phyloP scores from a whole-genome alignment of 257 asterid species.

The Thymus mandschuricus region DNA sequence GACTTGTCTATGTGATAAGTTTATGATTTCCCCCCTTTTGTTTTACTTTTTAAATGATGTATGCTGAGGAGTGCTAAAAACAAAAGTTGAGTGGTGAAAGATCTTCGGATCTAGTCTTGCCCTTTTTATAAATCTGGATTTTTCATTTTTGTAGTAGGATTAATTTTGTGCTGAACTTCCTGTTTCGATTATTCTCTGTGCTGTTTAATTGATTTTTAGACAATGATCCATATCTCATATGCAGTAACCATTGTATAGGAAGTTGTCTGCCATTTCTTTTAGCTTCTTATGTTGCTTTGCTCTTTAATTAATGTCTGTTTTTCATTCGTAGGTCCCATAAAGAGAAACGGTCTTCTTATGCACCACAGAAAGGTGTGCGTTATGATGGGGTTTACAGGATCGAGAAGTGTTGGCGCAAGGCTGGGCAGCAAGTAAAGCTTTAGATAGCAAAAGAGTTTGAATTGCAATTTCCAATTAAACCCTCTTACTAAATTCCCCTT shows the following conservation, averaged over 20 bases:
- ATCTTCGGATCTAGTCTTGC: not conserved
- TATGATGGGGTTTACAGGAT: constrained; percentile 93
- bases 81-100: not conserved
- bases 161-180: not conserved
- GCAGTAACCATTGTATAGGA: constrained; percentile 4
- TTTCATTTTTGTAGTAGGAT: not conserved
- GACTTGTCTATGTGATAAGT: constrained; percentile 14
- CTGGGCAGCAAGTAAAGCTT: constrained; percentile 61
- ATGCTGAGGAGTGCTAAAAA: not conserved
- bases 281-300: constrained; percentile 2
- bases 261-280: not conserved
- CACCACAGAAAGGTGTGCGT: constrained; percentile 80
- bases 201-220: not conserved
- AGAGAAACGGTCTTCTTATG: constrained; percentile 88
- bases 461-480: constrained; percentile 15
- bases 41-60: not conserved
- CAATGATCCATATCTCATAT: constrained; percentile 2
- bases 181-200: not conserved
- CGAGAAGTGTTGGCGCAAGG: constrained; percentile 92
- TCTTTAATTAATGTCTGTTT: not conserved
- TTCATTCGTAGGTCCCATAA: constrained; percentile 61
- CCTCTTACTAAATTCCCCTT: constrained; percentile 27
- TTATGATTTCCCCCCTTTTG: not conserved
- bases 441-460: constrained; percentile 10
- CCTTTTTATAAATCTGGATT: constrained; percentile 4